A percentile compares a stretch with the other conserved stretches of the same genome.
Conservation (phyloP, 345 rosid genomes). For the Linum lewisii region DNA sequence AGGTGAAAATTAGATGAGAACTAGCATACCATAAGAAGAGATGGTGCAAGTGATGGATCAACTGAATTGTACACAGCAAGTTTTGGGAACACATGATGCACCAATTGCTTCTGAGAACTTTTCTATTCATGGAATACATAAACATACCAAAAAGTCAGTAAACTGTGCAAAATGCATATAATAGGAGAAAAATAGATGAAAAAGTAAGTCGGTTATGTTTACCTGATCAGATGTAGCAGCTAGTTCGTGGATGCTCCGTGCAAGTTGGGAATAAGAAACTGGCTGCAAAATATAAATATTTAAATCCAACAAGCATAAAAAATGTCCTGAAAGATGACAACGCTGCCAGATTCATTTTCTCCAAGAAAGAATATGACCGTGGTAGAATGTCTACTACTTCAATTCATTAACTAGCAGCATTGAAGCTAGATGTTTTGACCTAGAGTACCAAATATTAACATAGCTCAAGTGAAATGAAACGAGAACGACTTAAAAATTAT, state of each 20-base stretch:
- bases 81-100: constrained; percentile 89
- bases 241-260: constrained; percentile 96
- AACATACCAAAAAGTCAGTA: constrained; percentile 9
- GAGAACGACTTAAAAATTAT: neutral
- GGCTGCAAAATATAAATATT: constrained; percentile 42
- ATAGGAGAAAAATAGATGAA: neutral
- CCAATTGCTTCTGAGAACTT: constrained; percentile 86
- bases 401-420: neutral
- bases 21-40: constrained; percentile 86
- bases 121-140: constrained; percentile 35
- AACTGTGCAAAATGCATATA: constrained; percentile 2
- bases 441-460: neutral
- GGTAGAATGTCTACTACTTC: neutral
- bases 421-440: neutral
- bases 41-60: constrained; percentile 96
- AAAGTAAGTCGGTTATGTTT: constrained; percentile 8
- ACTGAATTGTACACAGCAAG: constrained; percentile 97
- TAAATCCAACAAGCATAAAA: neutral
- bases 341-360: neutral
- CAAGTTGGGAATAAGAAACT: constrained; percentile 93
- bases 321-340: neutral
- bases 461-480: neutral
- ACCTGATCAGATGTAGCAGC: constrained; percentile 98
- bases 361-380: neutral
- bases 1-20: constrained; percentile 1